Percentiles rank a stretch among this genome's conserved stretches.
Conservation (phyloP, 352 stramenopile species). For the Globisporangium viniferum region DNA sequence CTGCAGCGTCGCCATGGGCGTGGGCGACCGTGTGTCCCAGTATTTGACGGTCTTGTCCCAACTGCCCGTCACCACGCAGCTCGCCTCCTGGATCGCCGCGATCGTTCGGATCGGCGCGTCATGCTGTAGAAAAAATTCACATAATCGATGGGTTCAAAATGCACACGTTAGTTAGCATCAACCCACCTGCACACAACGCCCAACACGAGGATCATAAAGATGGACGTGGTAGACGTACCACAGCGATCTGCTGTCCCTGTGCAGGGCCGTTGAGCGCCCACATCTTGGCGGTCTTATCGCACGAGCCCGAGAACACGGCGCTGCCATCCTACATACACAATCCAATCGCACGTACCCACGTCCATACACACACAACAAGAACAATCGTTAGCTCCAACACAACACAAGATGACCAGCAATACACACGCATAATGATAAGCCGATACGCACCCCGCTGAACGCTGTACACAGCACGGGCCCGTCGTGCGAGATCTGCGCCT, state of each 20-base stretch:
- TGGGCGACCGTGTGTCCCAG: slow-evolving; percentile 93
- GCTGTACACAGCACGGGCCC: slow-evolving; percentile 89
- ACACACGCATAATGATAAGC: not conserved
- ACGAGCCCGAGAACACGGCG: slow-evolving; percentile 91
- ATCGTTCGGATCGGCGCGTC: slow-evolving; percentile 91
- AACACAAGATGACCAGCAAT: not conserved
- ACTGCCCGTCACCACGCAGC: slow-evolving; percentile 91
- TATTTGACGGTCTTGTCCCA: slow-evolving; percentile 97
- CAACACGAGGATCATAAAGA: not conserved
- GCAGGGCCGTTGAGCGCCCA: slow-evolving; percentile 84
- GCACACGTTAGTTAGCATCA: not conserved
- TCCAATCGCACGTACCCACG: not conserved
- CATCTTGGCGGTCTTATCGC: slow-evolving; percentile 95
- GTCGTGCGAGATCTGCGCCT: slow-evolving; percentile 88
- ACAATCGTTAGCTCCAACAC: not conserved
- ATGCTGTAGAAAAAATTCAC: slow-evolving; percentile 60
- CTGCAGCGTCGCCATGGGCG: slow-evolving; percentile 84
- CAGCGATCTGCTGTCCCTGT: slow-evolving; percentile 75
- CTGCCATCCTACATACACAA: slow-evolving; percentile 76
- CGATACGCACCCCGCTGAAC: slow-evolving; percentile 75
- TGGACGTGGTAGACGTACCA: slow-evolving; percentile 24
- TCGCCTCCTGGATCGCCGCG: slow-evolving; percentile 74
- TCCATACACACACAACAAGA: not conserved
- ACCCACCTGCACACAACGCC: not conserved
- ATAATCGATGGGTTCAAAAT: slow-evolving; percentile 17